Evolutionary conservation across 2,329 filamentous ascomycete genomes (phyloP), one percentile per base, ranked within the genome.

Genomic region (Colletotrichum orbiculare): DNA sequence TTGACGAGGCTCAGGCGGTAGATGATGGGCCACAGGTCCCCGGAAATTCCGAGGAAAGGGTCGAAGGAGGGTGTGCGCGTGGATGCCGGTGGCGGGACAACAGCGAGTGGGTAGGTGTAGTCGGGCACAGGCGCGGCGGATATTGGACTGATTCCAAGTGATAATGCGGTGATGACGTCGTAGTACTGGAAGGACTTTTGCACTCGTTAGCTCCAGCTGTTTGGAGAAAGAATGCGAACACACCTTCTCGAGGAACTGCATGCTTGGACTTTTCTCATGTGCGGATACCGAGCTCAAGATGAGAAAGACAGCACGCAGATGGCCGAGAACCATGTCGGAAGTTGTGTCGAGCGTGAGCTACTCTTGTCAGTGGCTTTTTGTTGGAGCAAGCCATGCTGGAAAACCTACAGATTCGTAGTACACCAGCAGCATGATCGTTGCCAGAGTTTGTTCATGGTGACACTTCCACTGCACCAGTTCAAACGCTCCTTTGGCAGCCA

Each of bases 381-480:
- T 17, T 6, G 15, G n/a, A 7, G 6, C 3, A 1, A 25, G 37
- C 6, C 11, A 2, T 25, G 2, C 35, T 53, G 0, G 6, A 3
- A 1, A 0, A n/a, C 49, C 10, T 0, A 53, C 49, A 6, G 49
- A 38, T 12, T 53, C 49, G 34, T 53, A 53, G 35, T 53, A 53
- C 0, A 33, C 49, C 6, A 53, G 10, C 3, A 53, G 11, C 49
- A 53, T 34, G 3, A 39, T 15, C 2, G 49, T 53, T 53, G 49
- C 49, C 1, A 53, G 38, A 12, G 43, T 39, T 11, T 54, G 17
- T 11, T 54, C 38, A 9, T 54, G 50, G 8, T 54, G 38, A 9
- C 38, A 54, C 2, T 43, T 54, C 50, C 50, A 54, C 7, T 43
- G 37, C 10, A 54, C 50, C 38, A 54, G n/a, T 17, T 54, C 50